Evolutionary conservation across 2,329 filamentous ascomycete species (phyloP).

Genomic region (Intubia oerlemansii): DNA sequence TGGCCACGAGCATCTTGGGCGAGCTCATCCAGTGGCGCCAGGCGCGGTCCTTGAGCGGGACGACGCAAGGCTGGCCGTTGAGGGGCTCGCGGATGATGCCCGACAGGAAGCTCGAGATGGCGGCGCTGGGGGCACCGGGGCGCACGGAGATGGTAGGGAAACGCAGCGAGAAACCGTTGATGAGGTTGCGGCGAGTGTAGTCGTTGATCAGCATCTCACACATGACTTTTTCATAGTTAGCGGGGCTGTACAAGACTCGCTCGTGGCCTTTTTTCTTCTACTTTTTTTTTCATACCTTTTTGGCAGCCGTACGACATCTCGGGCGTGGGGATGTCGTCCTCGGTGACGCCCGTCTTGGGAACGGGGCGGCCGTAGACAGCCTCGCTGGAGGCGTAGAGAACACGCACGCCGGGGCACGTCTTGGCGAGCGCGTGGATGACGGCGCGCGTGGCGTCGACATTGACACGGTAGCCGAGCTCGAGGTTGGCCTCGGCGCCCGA

Average conservation of each 20-base stretch:
- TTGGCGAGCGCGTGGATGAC: constrained; percentile 25
- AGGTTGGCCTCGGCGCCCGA: constrained; percentile 31
- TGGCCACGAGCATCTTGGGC: constrained; percentile 24
- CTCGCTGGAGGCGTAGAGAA: constrained; percentile 30
- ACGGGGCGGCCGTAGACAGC: constrained; percentile 25
- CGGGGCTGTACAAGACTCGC: too few species aligned
- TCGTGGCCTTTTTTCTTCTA: too few species aligned
- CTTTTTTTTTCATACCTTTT: too few species aligned
- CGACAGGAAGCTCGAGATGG: constrained; percentile 30
- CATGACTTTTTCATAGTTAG: constrained; percentile 32
- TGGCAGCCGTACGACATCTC: constrained; percentile 32
- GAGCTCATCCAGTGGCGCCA: constrained; percentile 30
- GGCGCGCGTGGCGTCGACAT: constrained; percentile 27
- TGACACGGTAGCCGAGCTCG: constrained; percentile 22
- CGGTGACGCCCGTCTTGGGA: constrained; percentile 22
- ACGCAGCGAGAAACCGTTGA: constrained; percentile 26
- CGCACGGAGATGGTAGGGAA: constrained; percentile 31
- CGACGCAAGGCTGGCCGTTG: constrained; percentile 21
- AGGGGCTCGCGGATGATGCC: constrained; percentile 32
- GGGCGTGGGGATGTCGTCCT: constrained; percentile 22
- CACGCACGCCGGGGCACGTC: constrained; percentile 22
- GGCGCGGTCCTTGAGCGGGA: constrained; percentile 21
- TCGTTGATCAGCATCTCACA: constrained; percentile 32
- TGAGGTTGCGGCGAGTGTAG: constrained; percentile 26
- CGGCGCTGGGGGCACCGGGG: constrained; percentile 27